Evolutionary conservation across 2,329 filamentous ascomycete genomes (phyloP).

Genomic region (Nannizzia gypsea): DNA sequence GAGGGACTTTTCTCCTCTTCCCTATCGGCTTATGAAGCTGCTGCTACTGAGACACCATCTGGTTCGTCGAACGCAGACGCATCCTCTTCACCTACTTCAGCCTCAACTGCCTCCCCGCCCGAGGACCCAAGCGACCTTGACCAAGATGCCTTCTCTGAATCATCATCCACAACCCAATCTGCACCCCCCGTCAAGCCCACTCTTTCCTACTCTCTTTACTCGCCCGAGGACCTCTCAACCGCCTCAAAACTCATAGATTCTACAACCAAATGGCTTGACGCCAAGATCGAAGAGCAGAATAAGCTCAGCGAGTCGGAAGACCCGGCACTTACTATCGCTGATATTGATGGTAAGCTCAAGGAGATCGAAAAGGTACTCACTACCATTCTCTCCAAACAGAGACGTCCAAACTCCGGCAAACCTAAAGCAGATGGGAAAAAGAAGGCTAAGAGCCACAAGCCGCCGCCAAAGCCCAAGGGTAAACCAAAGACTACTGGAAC

Average conservation of each 20-base stretch:
- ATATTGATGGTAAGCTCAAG: conserved; percentile 56
- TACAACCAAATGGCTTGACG: conserved; percentile 61
- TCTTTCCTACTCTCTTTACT: conserved; percentile 57
- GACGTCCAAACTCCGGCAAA: conserved; percentile 20
- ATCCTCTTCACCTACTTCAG: conserved; percentile 36
- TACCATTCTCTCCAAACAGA: conserved; percentile 57
- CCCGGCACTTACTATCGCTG: conserved; percentile 60
- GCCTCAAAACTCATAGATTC: conserved; percentile 52
- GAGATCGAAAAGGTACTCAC: conserved; percentile 60
- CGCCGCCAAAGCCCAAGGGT: not conserved
- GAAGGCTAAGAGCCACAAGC: not conserved
- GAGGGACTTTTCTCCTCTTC: conserved; percentile 48
- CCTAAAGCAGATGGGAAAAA: not conserved
- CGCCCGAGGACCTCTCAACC: conserved; percentile 55
- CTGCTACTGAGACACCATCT: conserved; percentile 26
- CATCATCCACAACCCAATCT: conserved; percentile 24
- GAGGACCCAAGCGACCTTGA: conserved; percentile 59
- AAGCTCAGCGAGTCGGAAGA: conserved; percentile 59
- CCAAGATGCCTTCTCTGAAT: conserved; percentile 46
- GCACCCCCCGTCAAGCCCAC: conserved; percentile 26
- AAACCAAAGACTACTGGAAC: not conserved
- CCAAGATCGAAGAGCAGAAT: conserved; percentile 58
- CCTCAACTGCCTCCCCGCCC: conserved; percentile 17
- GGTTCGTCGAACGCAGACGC: conserved; percentile 31
- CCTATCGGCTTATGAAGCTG: conserved; percentile 37